Evolutionary conservation across 257 asterid genomes (phyloP), one percentile per base, ranked within the genome.

Genomic region (Solanum tacnaense): DNA sequence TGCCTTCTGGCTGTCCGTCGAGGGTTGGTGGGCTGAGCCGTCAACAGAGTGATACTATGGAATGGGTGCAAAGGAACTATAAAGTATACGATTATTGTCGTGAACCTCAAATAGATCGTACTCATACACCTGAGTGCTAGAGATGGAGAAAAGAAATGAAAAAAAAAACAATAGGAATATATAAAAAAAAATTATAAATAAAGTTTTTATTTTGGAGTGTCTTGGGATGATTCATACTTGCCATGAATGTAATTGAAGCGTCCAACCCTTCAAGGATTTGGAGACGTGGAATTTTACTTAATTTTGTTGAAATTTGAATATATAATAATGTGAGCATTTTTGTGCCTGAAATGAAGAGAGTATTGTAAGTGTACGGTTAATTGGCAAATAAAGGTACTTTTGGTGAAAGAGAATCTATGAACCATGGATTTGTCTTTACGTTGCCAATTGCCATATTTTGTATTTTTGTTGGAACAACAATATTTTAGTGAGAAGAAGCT

Each of bases 111-210:
- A 95, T 98, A 92, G 97, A 94, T 91, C 98, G 90, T 88, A 93
- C 98, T 68, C 86, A 87, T 34, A 95, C 98, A 46, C 98, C 98
- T 0, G 98, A 96, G 88, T 96, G 98, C 87, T 92, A 93, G 93
- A 25, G 20, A 67, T n/a, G 73, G 73, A 67, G 41, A 38, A 38
- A 38, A 8, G 41, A 38, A 38, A 38, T 8, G 32, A 39, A 9
- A 41, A 67, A 41, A 67, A n/a, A n/a, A 3, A 13, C 1, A 20
- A 3, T 25, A n/a, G 56, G 2, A 12, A 46, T 46, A 46, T 11
- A 11, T 41, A 7, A 36, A 46, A 41, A 46, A 23, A 23, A 65
- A 1, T 44, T 46, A 46, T 46, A 46, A 46, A 46, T 9, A n/a
- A 2, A 46, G 7, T 13, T 65, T 25, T 67, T 12, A 3, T 25